Evolutionary conservation across 495 filamentous ascomycete species (phyloP).

Genomic region (Xylaria sp.): DNA sequence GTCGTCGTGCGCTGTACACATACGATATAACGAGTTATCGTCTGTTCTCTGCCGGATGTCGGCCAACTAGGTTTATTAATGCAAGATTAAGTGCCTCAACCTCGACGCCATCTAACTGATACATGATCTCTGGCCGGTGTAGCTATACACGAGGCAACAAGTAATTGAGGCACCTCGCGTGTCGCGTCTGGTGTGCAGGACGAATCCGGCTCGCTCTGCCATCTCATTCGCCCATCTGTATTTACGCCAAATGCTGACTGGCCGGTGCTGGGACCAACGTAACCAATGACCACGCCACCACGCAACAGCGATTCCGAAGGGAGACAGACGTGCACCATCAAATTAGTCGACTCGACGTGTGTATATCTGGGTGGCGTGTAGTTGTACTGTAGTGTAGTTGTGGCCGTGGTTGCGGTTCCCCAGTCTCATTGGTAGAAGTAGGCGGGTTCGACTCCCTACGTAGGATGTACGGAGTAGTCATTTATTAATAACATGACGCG

Average conservation of each 20-base stretch:
- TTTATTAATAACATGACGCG: conserved; percentile 1
- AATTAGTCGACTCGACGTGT: neutral
- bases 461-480: too few relatives aligned
- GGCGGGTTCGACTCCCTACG: neutral
- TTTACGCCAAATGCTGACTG: conserved; percentile 33
- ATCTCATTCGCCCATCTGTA: conserved; percentile 31
- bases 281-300: conserved; percentile 13
- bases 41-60: neutral
- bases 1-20: neutral
- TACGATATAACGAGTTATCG: neutral
- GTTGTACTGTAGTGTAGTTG: too few relatives aligned
- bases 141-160: neutral
- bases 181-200: conserved; percentile 37
- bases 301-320: conserved; percentile 17
- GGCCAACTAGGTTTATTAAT: neutral
- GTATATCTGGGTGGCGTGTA: neutral
- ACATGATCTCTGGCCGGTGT: neutral
- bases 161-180: conserved; percentile 27
- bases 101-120: neutral
- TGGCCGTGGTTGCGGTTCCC: neutral
- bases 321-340: neutral
- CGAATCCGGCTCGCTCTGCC: neutral
- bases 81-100: neutral
- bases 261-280: conserved; percentile 4
- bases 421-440: conserved; percentile 4